Evolutionary conservation across 768 basidiomycete genomes (phyloP).

Genomic region (Boletus tomentosulus): DNA sequence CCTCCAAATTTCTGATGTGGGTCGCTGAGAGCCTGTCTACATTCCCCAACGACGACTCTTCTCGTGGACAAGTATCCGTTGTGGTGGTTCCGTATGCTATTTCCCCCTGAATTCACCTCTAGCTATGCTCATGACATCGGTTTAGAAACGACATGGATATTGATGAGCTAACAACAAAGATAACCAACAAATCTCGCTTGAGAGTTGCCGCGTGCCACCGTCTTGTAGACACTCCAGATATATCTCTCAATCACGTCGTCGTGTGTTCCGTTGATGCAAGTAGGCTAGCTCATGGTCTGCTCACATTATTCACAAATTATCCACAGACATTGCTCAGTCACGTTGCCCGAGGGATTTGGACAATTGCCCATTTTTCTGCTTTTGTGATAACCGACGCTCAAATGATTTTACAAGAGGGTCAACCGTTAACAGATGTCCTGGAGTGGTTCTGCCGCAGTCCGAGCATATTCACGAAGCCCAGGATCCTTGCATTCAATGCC

Average conservation of each 20-base stretch:
- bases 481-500: slow-evolving; percentile 39
- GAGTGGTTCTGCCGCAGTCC: slow-evolving; percentile 41
- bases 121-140: background rate
- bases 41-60: background rate
- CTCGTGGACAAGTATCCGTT: slow-evolving; percentile 10
- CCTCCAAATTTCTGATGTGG: slow-evolving; percentile 20
- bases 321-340: slow-evolving; percentile 39
- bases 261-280: slow-evolving; percentile 41
- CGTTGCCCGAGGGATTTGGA: slow-evolving; percentile 34
- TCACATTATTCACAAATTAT: slow-evolving; percentile 3
- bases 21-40: background rate
- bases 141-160: slow-evolving; percentile 10
- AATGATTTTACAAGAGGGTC: slow-evolving; percentile 33
- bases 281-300: slow-evolving; percentile 4
- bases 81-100: slow-evolving; percentile 19
- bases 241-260: slow-evolving; percentile 32
- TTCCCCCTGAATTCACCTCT: background rate
- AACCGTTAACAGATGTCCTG: slow-evolving; percentile 43
- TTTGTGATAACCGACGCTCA: slow-evolving; percentile 45
- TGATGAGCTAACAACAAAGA: slow-evolving; percentile 13
- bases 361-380: slow-evolving; percentile 42
- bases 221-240: slow-evolving; percentile 13
- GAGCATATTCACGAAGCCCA: slow-evolving; percentile 36
- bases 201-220: slow-evolving; percentile 13
- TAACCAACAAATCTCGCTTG: slow-evolving; percentile 15